Conservation (phyloP, 495 filamentous ascomycete species). For the Talaromyces stipitatus region DNA sequence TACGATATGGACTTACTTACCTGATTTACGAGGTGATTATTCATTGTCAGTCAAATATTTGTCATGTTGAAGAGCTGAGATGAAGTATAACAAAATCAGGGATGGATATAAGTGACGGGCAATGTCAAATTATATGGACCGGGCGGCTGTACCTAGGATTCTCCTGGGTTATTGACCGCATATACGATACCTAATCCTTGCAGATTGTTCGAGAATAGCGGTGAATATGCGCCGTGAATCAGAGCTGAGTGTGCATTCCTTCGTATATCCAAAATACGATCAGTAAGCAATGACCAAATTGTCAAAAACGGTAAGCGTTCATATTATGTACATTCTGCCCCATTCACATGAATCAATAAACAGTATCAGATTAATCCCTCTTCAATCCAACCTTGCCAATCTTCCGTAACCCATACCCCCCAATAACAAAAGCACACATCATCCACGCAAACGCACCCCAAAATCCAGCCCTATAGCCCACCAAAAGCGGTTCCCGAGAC, state of each 20-base stretch:
- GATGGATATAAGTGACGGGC: not conserved
- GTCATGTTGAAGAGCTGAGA: not conserved
- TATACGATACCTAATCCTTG: not conserved
- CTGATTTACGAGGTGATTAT: not conserved
- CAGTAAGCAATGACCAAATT: not conserved
- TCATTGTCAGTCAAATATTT: not conserved
- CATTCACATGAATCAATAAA: too few species aligned
- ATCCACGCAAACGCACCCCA: constrained; percentile 51
- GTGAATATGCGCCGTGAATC: not conserved
- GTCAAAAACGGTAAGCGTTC: too few species aligned
- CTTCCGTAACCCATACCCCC: constrained; percentile 39
- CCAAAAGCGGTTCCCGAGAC: constrained; percentile 36
- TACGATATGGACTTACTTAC: not conserved
- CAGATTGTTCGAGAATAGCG: not conserved
- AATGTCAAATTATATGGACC: not conserved
- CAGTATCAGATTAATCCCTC: constrained; percentile 31
- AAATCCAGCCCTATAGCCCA: constrained; percentile 52
- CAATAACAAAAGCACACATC: constrained; percentile 31
- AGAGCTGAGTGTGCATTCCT: not conserved
- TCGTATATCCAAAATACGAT: not conserved
- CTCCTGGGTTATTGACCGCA: too few species aligned
- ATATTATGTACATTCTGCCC: too few species aligned
- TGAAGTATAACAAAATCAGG: not conserved
- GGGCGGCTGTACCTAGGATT: not conserved
- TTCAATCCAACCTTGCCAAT: constrained; percentile 50